Evolutionary conservation across 345 rosid genomes (phyloP), one percentile per base, ranked within the genome.

Genomic region (Noccaea bulbosa): DNA sequence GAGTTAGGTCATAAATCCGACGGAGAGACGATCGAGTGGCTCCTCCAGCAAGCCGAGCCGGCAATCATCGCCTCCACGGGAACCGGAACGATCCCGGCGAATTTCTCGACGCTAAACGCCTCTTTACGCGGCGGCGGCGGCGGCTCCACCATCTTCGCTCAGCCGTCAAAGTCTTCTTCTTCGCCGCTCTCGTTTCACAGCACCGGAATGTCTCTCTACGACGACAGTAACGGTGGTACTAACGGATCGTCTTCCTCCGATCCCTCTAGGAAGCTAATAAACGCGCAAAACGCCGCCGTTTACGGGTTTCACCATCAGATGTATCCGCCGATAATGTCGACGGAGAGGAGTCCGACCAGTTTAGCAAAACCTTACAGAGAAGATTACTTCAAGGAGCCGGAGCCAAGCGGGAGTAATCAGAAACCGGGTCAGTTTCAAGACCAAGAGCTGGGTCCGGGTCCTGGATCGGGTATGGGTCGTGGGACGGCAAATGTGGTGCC

Each of bases 1-100:
- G 96, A 90, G 65, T 71, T 90, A 14, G 90, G 90, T 17, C 93
- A 90, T 52, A 90, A 90, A 76, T 87, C 96, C 22, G 93, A 90
- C 20, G 96, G 96, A 0, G 96, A 89, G 70, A 89, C 96, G 20
- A 86, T 89, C 20, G 93, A 89, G 74, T 89, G 96, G 96, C 84
- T 90, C 0, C 81, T 90, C 8, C 91, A 86, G 62, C 93, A 90
- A 65, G 97, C 97, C 0, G 97, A 88, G 78, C 92, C 90, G 0
- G 83, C 92, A 50, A 88, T 90, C 24, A 83, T 90, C 54, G 86
- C 87, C 0, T 75, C 92, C 43, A 90, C 97, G 0, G 93, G 97
- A 0, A 88, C 97, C 11, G 97, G 97, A 6, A 88, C 97, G 1
- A 86, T 90, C 30, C 97, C 97, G 15, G 97, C 97, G 16, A 90